A percentile compares a stretch with the other conserved stretches of the same genome.
These are phyloP conservation scores for Pythium phragmitis DNA, from an alignment of 352 stramenopile species.

Conservation along the genomic window DNA sequence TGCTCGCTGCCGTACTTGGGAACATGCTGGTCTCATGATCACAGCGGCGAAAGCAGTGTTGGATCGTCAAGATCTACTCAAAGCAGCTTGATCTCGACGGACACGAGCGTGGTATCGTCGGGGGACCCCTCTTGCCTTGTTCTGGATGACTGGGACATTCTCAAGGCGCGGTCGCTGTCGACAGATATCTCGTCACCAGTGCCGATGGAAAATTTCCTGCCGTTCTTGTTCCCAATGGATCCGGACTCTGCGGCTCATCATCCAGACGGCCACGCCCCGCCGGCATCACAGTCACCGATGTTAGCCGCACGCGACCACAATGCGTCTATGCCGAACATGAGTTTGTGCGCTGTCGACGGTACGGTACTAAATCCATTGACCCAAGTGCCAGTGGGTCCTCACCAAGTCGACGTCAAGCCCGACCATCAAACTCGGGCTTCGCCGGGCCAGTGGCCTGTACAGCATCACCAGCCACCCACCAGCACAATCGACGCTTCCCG, in stretches of 20 bases:
- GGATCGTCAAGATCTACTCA: constrained; percentile 11
- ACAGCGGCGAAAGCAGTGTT: constrained; percentile 16
- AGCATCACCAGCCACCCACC: background rate
- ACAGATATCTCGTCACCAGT: constrained; percentile 16
- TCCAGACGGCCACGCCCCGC: background rate
- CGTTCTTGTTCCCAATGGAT: constrained; percentile 31
- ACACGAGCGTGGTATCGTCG: background rate
- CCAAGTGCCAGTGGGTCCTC: background rate
- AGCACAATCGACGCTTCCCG: background rate
- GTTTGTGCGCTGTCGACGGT: background rate
- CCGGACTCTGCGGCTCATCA: background rate
- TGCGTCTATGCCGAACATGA: background rate
- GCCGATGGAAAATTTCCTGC: constrained; percentile 24
- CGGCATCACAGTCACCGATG: background rate
- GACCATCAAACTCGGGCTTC: constrained; percentile 10
- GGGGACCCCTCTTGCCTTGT: constrained; percentile 6
- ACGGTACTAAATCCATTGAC: background rate
- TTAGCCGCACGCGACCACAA: background rate
- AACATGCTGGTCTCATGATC: constrained; percentile 25
- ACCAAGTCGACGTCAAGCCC: background rate
- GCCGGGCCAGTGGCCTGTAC: background rate
- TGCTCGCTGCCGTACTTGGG: constrained; percentile 22
- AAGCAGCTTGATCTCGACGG: constrained; percentile 11
- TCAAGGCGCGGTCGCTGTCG: constrained; percentile 22
- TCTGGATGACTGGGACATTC: constrained; percentile 24